Conservation (phyloP, 495 filamentous ascomycete genomes). For the Monascus purpureus region DNA sequence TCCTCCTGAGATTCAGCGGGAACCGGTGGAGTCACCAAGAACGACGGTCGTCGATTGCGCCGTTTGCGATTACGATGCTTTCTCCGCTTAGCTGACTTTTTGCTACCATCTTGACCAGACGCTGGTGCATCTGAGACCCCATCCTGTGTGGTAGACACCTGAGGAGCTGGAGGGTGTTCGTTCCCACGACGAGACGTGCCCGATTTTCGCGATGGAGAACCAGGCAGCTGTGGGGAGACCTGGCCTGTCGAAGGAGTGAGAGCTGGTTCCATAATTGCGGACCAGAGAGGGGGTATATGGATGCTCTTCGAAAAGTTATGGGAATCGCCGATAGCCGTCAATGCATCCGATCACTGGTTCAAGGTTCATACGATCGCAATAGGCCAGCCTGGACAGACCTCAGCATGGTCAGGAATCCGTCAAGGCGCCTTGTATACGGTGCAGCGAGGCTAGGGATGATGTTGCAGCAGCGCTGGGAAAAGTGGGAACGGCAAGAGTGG, state of each 20-base stretch:
- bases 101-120: constrained; percentile 1
- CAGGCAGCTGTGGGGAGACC: background rate
- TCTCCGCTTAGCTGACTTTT: constrained; percentile 21
- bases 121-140: background rate
- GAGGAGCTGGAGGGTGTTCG: background rate
- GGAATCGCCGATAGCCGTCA: no score
- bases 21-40: constrained; percentile 18
- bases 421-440: background rate
- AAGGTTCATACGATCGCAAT: background rate
- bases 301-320: background rate
- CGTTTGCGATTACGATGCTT: constrained; percentile 28
- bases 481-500: constrained; percentile 4
- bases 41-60: constrained; percentile 27
- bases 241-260: background rate
- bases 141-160: background rate
- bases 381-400: background rate
- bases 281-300: background rate
- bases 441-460: background rate
- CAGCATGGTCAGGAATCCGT: constrained; percentile 1
- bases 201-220: background rate
- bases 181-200: background rate
- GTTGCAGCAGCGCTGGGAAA: background rate
- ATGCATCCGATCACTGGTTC: background rate
- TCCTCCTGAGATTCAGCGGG: constrained; percentile 9
- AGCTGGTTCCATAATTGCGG: background rate